Conservation (phyloP, 2,329 filamentous ascomycete species). For the Nigrospora sphaerica region DNA sequence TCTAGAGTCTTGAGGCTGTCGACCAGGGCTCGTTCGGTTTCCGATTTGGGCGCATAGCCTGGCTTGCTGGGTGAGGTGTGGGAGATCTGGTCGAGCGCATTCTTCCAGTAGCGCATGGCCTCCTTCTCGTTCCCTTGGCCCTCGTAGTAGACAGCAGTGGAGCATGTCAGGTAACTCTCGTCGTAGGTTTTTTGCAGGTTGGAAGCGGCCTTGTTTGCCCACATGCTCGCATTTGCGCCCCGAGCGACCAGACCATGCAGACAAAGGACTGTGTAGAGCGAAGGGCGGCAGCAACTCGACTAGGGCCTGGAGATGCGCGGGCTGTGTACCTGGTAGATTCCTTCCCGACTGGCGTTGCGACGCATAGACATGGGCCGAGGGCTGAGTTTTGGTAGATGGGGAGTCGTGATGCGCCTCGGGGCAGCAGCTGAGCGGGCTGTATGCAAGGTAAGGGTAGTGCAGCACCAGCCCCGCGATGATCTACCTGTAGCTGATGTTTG, state of each 20-base stretch:
- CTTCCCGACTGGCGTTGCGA: too few species aligned
- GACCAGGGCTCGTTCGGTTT: conserved; percentile 76
- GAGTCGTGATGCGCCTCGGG: too few species aligned
- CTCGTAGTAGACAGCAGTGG: conserved; percentile 94
- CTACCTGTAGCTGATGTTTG: too few species aligned
- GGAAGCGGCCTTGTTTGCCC: conserved; percentile 50
- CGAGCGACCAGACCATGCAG: not conserved
- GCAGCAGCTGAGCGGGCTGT: too few species aligned
- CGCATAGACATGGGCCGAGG: too few species aligned
- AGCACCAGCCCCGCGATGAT: too few species aligned
- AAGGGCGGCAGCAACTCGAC: too few species aligned
- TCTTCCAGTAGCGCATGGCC: conserved; percentile 84
- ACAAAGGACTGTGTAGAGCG: too few species aligned
- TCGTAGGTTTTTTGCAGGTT: conserved; percentile 96
- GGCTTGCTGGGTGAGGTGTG: conserved; percentile 74
- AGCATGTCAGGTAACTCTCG: conserved; percentile 90
- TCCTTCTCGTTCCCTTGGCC: conserved; percentile 86
- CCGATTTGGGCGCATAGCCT: conserved; percentile 63
- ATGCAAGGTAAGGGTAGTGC: too few species aligned
- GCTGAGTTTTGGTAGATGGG: too few species aligned
- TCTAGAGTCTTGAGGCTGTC: conserved; percentile 80
- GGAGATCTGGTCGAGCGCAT: conserved; percentile 81
- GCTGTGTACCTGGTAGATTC: too few species aligned
- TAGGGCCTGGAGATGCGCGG: too few species aligned
- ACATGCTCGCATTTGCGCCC: conserved; percentile 30